Conservation (phyloP, 768 basidiomycete genomes). For the Cystofilobasidium ferigula region DNA sequence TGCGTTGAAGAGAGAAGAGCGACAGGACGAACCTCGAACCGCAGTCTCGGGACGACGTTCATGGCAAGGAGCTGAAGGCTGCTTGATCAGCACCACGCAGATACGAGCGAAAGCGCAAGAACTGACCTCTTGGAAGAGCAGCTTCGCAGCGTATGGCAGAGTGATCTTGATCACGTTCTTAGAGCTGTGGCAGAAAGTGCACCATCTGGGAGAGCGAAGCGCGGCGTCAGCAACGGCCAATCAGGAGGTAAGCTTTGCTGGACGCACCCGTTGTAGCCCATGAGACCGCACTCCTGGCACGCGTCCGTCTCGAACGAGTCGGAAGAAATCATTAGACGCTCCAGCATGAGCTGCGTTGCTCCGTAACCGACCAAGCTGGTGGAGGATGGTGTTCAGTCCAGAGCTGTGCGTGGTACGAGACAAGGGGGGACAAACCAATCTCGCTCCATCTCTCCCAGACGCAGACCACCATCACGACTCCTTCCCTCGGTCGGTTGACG, state of each 20-base stretch:
- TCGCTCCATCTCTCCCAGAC: constrained; percentile 97
- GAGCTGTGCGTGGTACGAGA: neutral
- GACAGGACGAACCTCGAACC: constrained; percentile 18
- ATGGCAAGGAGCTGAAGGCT: constrained; percentile 18
- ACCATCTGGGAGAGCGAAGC: constrained; percentile 48
- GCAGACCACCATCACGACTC: constrained; percentile 90
- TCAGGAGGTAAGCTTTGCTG: neutral
- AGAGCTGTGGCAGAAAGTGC: constrained; percentile 93
- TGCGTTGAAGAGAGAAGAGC: neutral
- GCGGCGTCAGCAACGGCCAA: neutral
- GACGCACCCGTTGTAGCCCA: constrained; percentile 50
- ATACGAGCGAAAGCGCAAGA: neutral
- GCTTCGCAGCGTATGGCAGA: constrained; percentile 90
- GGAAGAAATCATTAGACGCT: constrained; percentile 97
- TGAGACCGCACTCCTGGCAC: constrained; percentile 83
- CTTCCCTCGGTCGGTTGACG: constrained; percentile 98
- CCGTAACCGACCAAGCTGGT: constrained; percentile 73
- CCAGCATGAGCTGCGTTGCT: constrained; percentile 90
- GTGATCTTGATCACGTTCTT: constrained; percentile 92
- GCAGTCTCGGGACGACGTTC: constrained; percentile 23
- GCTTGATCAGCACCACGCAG: no score
- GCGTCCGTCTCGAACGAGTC: constrained; percentile 97
- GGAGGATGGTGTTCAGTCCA: neutral
- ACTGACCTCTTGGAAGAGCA: constrained; percentile 40
- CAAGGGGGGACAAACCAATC: constrained; percentile 53